Conservation (phyloP, 345 rosid species). For the Brassica cretica region DNA sequence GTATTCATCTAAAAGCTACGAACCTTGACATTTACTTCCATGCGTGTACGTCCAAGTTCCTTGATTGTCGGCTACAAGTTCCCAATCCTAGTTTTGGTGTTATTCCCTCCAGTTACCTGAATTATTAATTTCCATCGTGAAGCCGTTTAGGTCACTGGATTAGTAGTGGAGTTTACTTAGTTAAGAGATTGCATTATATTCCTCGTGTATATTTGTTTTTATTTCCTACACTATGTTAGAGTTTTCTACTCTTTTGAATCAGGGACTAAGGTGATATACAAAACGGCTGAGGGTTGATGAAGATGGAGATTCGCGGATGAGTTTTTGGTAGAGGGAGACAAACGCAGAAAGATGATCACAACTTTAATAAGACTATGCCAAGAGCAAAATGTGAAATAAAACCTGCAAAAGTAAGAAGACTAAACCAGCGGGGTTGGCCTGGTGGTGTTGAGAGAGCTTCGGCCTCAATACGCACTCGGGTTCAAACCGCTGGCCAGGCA, state of each 20-base stretch:
- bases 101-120: neutral
- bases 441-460: no score
- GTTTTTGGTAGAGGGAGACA: conserved; percentile 65
- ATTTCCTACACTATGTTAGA: neutral
- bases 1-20: neutral
- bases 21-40: no score
- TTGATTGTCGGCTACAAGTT: neutral
- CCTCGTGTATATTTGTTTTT: neutral
- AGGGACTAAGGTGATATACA: conserved; percentile 88
- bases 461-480: no score
- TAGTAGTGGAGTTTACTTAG: neutral
- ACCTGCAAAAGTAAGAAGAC: conserved; percentile 29
- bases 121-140: neutral
- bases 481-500: no score
- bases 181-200: neutral
- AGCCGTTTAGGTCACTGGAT: neutral
- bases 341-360: conserved; percentile 12
- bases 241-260: conserved; percentile 12
- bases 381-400: conserved; percentile 8
- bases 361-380: conserved; percentile 11
- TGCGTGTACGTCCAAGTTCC: neutral
- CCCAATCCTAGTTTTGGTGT: neutral
- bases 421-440: no score
- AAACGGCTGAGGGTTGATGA: conserved; percentile 73
- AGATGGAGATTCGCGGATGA: conserved; percentile 93